Percentiles rank a stretch among this genome's conserved stretches.
Conservation (phyloP, 2,329 filamentous ascomycete genomes). For the Clonostachys byssicola region DNA sequence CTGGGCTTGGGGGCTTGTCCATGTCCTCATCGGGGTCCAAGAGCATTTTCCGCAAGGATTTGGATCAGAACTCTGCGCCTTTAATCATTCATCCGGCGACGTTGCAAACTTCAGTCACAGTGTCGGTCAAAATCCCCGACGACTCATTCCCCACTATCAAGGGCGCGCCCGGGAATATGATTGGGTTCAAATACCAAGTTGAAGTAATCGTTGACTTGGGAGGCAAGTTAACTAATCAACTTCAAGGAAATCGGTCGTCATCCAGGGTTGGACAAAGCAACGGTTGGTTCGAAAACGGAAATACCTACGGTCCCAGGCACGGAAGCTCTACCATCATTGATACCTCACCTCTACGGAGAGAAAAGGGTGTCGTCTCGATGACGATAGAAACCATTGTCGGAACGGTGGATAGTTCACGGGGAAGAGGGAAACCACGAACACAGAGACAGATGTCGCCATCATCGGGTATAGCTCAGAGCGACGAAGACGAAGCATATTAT, state of each 20-base stretch:
- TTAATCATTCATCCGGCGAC: constrained; percentile 81
- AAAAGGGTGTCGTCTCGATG: constrained; percentile 88
- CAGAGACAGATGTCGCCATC: constrained; percentile 58
- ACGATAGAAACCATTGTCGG: constrained; percentile 85
- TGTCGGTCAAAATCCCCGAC: constrained; percentile 81
- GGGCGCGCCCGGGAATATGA: constrained; percentile 86
- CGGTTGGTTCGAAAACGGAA: not conserved
- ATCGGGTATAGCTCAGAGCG: constrained; percentile 20
- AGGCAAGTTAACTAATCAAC: constrained; percentile 73
- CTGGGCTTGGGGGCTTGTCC: constrained; percentile 80
- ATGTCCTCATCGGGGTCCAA: constrained; percentile 81
- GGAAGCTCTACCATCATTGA: constrained; percentile 72
- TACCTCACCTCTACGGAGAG: constrained; percentile 78
- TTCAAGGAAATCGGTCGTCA: constrained; percentile 24
- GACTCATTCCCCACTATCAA: constrained; percentile 90
- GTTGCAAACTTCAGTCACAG: constrained; percentile 74
- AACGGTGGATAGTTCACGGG: constrained; percentile 66
- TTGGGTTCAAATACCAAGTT: constrained; percentile 90
- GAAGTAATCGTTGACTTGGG: constrained; percentile 92
- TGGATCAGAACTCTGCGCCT: constrained; percentile 84
- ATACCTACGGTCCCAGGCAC: constrained; percentile 13
- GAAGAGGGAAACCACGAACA: constrained; percentile 66
- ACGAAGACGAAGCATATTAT: constrained; percentile 18
- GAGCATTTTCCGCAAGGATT: constrained; percentile 92
- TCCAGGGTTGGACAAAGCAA: not conserved